Evolutionary conservation across 495 filamentous ascomycete genomes (phyloP), one percentile per base, ranked within the genome.

Genomic region (Terfezia boudieri): DNA sequence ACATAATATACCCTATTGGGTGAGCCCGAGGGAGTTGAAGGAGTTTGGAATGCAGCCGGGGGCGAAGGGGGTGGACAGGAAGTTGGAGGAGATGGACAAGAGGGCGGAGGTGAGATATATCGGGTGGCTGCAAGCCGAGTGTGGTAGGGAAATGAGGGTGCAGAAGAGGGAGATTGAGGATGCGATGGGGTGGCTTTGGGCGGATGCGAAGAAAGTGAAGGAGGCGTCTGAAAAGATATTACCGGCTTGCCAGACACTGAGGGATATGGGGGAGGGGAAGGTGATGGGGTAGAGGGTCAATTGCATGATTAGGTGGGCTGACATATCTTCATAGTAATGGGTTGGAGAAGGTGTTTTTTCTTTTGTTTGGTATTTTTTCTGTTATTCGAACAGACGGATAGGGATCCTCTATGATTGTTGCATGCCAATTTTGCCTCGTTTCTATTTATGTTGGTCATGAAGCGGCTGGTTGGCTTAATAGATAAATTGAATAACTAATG

Each of bases 131-230:
- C 72, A 73, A 26, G 70, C 73, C 50, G 73, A 80, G 56, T 98
- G 90, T 67, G 81, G 87, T 51, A 67, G 67, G 36, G 89, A 96
- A 65, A 66, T 74, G 52, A 66, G 73, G 43, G 65, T 73, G 52
- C 75, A 77, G 65, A 73, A 77, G 54, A 72, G 76, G 36, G 71
- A 87, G 68, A 69, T 78, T 48, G 76, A 94, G 52, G 82, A 84
- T 36, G 88, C 90, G 2, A 78, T 83, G 61, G 89, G 90, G 11
- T 94, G 85, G 83, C 87, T 96, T 61, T 84, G 76, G 68, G 75
- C 74, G 43, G 86, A 98, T 64, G 70, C 74, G 49, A 81, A 80
- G 54, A 86, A 83, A 73, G 77, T 94, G 79, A 71, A 75, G 57
- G 67, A 69, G 57, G 83, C 83, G 17, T 69, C 75, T 20, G 69